Percentiles rank a stretch among this genome's conserved stretches.
Evolutionary conservation across 805 yeast species (phyloP).

Genomic region (Suhomyces vadensis): DNA sequence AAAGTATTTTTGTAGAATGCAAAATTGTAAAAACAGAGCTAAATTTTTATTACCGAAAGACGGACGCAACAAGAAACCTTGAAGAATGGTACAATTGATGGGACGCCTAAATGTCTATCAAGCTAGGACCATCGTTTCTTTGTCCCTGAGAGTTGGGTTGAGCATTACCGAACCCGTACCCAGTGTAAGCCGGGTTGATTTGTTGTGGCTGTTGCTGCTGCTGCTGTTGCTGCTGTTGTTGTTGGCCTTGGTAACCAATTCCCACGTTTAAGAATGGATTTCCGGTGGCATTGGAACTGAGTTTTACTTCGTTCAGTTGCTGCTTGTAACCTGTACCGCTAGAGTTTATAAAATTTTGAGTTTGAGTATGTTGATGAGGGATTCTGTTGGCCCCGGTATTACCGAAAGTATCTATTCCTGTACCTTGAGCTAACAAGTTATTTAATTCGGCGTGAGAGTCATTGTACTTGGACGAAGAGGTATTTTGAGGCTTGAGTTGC

Average conservation of each 20-base stretch:
- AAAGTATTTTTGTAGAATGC: not conserved
- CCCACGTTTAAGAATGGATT: conserved; percentile 70
- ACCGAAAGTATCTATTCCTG: conserved; percentile 93
- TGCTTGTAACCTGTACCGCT: conserved; percentile 81
- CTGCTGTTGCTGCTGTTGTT: conserved; percentile 22
- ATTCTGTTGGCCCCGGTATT: conserved; percentile 80
- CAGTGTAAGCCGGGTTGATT: conserved; percentile 81
- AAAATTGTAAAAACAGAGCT: conserved; percentile 1
- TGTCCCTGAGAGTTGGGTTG: conserved; percentile 35
- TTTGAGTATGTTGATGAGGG: conserved; percentile 89
- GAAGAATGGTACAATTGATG: not conserved
- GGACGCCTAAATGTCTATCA: conserved; percentile 41
- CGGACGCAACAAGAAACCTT: not conserved
- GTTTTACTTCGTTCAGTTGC: conserved; percentile 32
- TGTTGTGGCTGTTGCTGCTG: conserved; percentile 18
- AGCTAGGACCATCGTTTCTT: conserved; percentile 44
- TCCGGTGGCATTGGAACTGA: conserved; percentile 44
- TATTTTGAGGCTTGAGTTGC: conserved; percentile 28
- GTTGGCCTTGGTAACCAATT: conserved; percentile 37
- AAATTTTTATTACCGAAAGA: not conserved
- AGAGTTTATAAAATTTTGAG: conserved; percentile 79
- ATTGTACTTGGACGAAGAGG: conserved; percentile 36
- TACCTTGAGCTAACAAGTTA: conserved; percentile 76
- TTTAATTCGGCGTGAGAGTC: conserved; percentile 64
- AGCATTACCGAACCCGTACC: conserved; percentile 90